Conservation (phyloP, 164 flowering plant genomes). For the Pachysandra terminalis region DNA sequence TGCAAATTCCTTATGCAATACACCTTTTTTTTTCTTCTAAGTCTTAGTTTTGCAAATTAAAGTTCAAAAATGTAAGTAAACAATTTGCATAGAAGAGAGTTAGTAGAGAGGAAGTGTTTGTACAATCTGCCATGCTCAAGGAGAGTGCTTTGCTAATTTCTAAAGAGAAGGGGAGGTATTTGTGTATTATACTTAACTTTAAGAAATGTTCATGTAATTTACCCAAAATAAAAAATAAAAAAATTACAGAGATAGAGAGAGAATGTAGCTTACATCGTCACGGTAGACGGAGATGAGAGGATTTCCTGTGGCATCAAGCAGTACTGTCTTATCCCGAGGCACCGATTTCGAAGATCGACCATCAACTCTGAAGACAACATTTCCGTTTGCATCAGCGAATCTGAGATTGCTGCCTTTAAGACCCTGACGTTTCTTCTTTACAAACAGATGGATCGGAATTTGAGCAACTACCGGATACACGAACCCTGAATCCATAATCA, state of each 20-base stretch:
- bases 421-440: slow-evolving; percentile 29
- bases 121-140: no score
- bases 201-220: no score
- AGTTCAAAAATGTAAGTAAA: no score
- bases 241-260: slow-evolving; percentile 2
- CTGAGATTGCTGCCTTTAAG: slow-evolving; percentile 24
- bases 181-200: no score
- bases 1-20: no score
- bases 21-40: no score
- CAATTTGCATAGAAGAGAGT: no score
- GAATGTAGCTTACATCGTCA: slow-evolving; percentile 24
- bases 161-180: no score
- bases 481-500: not conserved
- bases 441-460: slow-evolving; percentile 50
- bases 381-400: slow-evolving; percentile 40
- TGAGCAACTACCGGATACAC: slow-evolving; percentile 10
- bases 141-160: no score
- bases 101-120: no score
- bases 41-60: no score
- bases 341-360: slow-evolving; percentile 13
- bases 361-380: slow-evolving; percentile 32
- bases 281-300: slow-evolving; percentile 36
- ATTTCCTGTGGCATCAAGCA: slow-evolving; percentile 37
- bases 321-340: slow-evolving; percentile 1
- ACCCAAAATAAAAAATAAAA: no score